Base-by-base conservation (phyloP, 805 yeast species). In the Starmerella stellata region DNA sequence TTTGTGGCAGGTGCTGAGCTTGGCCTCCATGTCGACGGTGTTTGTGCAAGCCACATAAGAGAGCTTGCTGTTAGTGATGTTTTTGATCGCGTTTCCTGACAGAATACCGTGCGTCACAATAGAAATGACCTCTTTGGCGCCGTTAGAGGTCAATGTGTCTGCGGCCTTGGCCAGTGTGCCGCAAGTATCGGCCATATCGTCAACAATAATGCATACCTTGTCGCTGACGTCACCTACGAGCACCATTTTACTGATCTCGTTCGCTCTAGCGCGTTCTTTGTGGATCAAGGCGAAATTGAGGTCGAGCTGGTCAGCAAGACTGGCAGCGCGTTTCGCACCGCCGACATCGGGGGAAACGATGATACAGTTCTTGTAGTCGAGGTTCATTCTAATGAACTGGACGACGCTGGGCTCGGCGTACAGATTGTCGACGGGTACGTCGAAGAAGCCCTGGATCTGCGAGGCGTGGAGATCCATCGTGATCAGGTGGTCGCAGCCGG, bases 141-240 rank as follows among this genome's bases (percentile, higher is more conserved):
- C 50, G 47, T 81, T 74, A 27, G 71, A 76, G 49, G 83, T 61
- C 43, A 90, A 63, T 4, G 87, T 74, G 43, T 87, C 93, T 13
- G 94, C 90, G 2, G 96, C 96, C 61, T 87, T 90, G 46, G 81
- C 92, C 48, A 90, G 65, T 2, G 98, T 90, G 31, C 98, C 98
- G 61, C 96, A 90, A 3, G 98, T 90, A 56, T 90, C 98, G 29
- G 96, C 96, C 93, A 90, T 90, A 56, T 90, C 98, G 59, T 90
- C 98, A 21, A 90, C 81, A 47, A 90, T 63, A 24, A 90, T 68
- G 61, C 96, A 87, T 3, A 77, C 71, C 58, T 83, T 83, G 44
- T 75, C 73, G 2, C 72, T 63, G 30, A 90, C 98, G 59, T 87
- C 95, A 46, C 98, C 98, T 30, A 90, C 98, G 30, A 90, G 67